These are phyloP conservation scores for Paramecium octaurelia DNA, from an alignment of 73 alveolate genomes.

Conservation along the genomic window DNA sequence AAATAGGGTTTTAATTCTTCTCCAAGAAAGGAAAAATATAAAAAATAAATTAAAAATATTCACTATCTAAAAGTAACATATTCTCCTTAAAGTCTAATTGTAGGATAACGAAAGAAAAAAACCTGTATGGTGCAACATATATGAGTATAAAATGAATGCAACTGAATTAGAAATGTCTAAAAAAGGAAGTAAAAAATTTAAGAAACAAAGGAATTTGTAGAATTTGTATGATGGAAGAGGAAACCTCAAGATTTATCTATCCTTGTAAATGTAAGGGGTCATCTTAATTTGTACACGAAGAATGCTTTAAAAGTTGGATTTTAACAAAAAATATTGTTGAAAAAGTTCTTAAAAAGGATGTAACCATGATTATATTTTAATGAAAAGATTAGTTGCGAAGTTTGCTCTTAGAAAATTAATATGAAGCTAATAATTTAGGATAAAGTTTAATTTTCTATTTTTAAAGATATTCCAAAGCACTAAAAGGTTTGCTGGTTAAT, in stretches of 20 bases:
- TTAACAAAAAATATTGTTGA: background rate
- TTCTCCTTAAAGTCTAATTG: background rate
- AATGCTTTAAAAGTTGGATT: slow-evolving; percentile 58
- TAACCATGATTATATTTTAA: background rate
- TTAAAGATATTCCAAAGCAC: background rate
- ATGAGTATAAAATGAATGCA: background rate
- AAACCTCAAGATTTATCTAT: slow-evolving; percentile 33
- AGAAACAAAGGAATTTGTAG: background rate
- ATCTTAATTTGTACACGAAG: slow-evolving; percentile 29
- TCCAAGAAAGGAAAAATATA: background rate
- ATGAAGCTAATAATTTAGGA: background rate
- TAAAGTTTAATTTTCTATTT: background rate
- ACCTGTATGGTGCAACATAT: background rate
- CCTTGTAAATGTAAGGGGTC: slow-evolving; percentile 60
- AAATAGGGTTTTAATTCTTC: background rate
- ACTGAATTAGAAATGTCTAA: background rate
- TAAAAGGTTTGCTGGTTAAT: slow-evolving; percentile 9
- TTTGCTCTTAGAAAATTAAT: background rate
- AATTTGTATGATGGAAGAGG: slow-evolving; percentile 51
- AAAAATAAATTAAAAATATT: background rate
- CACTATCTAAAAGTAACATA: background rate
- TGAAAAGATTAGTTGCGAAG: background rate
- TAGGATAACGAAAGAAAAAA: slow-evolving; percentile 16
- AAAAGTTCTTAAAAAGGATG: background rate
- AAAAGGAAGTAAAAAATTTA: slow-evolving; percentile 2